A percentile compares a stretch with the other conserved stretches of the same genome.
Evolutionary conservation across 2,329 filamentous ascomycete species (phyloP).

Genomic region (Paraphaeosphaeria minitans): DNA sequence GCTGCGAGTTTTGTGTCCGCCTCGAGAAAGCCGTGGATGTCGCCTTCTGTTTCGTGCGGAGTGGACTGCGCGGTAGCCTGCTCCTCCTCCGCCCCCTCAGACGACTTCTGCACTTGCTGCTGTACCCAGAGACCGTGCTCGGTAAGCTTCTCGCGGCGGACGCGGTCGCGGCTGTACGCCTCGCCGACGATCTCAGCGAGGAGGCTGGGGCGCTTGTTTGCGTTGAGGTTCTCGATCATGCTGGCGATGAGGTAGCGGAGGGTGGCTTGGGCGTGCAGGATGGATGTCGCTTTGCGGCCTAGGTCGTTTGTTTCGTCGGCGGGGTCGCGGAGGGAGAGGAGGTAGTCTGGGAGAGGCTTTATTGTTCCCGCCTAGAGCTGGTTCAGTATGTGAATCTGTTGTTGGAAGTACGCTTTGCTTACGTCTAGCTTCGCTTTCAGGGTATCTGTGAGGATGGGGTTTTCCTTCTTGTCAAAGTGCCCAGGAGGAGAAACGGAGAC

Average conservation of each 20-base stretch:
- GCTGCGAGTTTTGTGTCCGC: neutral
- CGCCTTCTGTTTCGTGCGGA: neutral
- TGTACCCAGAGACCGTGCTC: constrained; percentile 19
- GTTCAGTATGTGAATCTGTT: neutral
- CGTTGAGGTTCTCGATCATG: constrained; percentile 20
- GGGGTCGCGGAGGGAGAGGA: constrained; percentile 64
- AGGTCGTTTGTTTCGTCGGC: constrained; percentile 63
- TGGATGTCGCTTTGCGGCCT: constrained; percentile 54
- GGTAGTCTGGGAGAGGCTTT: constrained; percentile 29
- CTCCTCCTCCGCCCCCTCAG: constrained; percentile 23
- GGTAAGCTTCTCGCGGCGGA: constrained; percentile 21
- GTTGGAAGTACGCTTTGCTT: constrained; percentile 9
- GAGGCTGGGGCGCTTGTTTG: constrained; percentile 25
- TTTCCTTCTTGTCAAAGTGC: constrained; percentile 48
- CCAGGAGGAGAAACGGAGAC: constrained; percentile 56
- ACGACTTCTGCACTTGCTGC: neutral
- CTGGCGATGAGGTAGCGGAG: constrained; percentile 36
- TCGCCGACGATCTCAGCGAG: constrained; percentile 28
- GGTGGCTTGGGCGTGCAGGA: constrained; percentile 56
- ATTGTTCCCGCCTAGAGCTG: constrained; percentile 18
- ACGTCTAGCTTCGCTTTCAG: constrained; percentile 25
- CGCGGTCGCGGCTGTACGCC: constrained; percentile 22
- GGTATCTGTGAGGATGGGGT: constrained; percentile 25
- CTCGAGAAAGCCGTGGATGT: neutral
- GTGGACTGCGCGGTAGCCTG: neutral